These are phyloP conservation scores for Chlorella sp. DNA, from an alignment of 139 green algal genomes.

Conservation along the genomic window DNA sequence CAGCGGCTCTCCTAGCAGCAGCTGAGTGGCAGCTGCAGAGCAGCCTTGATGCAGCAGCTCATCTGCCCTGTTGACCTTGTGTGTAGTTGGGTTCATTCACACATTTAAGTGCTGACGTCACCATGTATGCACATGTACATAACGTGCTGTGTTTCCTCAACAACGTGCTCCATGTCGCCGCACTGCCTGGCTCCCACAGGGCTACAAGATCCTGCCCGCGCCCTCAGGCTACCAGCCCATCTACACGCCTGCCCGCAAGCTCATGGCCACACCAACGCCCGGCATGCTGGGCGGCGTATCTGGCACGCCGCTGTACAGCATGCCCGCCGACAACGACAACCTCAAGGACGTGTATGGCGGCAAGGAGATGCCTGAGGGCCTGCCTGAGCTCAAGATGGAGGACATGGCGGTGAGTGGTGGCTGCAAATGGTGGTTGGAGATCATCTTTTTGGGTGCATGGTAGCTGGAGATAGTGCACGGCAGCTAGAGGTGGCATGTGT, in stretches of 20 bases:
- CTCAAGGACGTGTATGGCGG: slow-evolving; percentile 26
- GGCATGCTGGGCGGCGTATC: too few relatives aligned
- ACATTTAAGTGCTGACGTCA: background rate
- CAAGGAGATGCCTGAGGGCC: slow-evolving; percentile 60
- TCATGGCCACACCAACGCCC: slow-evolving; percentile 89
- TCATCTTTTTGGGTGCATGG: too few relatives aligned
- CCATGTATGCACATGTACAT: background rate
- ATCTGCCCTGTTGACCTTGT: too few relatives aligned
- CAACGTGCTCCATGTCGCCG: background rate
- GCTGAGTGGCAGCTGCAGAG: background rate
- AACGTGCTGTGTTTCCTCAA: too few relatives aligned
- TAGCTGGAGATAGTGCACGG: too few relatives aligned
- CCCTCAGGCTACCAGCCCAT: slow-evolving; percentile 91
- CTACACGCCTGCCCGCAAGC: slow-evolving; percentile 92
- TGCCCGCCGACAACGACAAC: slow-evolving; percentile 79
- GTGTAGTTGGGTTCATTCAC: background rate
- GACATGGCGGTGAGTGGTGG: too few relatives aligned
- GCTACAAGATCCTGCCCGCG: slow-evolving; percentile 69
- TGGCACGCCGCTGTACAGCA: slow-evolving; percentile 82
- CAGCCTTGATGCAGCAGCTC: too few relatives aligned
- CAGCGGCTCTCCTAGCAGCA: too few relatives aligned
- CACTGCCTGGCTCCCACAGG: too few relatives aligned
- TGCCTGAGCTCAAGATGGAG: slow-evolving; percentile 96
- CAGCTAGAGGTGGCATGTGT: too few relatives aligned
- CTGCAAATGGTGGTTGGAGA: too few relatives aligned